phyloP scores from a whole-genome alignment of 2,329 filamentous ascomycete species.

The Alternaria triticimaculans region DNA sequence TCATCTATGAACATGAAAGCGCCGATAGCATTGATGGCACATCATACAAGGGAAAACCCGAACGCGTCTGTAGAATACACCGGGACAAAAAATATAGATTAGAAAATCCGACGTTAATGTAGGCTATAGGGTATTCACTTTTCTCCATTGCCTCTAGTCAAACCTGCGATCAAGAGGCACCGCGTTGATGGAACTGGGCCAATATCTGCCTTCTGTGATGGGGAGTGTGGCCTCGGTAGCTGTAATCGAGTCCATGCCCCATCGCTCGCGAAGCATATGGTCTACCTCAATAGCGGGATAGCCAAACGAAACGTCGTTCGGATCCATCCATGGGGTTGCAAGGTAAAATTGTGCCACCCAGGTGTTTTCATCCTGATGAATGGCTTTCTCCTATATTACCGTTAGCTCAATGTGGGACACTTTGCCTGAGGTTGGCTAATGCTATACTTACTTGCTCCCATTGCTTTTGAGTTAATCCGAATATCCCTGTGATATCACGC shows the following conservation, averaged over 20 bases:
- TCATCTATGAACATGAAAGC: not conserved
- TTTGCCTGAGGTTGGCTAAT: not conserved
- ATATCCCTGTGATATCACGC: conserved; percentile 18
- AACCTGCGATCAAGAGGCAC: not conserved
- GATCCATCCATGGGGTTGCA: not conserved
- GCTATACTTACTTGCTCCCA: conserved; percentile 26
- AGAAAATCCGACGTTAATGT: not conserved
- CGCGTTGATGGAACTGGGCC: not conserved
- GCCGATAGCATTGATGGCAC: not conserved
- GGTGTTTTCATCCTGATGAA: not conserved
- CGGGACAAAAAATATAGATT: accelerated
- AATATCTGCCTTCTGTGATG: conserved; percentile 13
- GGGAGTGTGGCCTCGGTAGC: conserved; percentile 2
- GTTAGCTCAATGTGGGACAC: not conserved
- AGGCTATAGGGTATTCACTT: not conserved
- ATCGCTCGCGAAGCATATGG: conserved; percentile 12
- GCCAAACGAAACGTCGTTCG: not conserved
- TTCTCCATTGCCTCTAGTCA: not conserved
- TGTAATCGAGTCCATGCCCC: conserved; percentile 8
- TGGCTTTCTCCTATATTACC: conserved; percentile 6
- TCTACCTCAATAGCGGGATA: not conserved
- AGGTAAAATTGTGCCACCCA: conserved; percentile 3
- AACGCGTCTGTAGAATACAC: not conserved
- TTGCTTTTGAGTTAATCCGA: conserved; percentile 22
- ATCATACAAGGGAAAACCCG: not conserved